phyloP scores from a whole-genome alignment of 164 flowering plant species.

The Umbellularia californica region DNA sequence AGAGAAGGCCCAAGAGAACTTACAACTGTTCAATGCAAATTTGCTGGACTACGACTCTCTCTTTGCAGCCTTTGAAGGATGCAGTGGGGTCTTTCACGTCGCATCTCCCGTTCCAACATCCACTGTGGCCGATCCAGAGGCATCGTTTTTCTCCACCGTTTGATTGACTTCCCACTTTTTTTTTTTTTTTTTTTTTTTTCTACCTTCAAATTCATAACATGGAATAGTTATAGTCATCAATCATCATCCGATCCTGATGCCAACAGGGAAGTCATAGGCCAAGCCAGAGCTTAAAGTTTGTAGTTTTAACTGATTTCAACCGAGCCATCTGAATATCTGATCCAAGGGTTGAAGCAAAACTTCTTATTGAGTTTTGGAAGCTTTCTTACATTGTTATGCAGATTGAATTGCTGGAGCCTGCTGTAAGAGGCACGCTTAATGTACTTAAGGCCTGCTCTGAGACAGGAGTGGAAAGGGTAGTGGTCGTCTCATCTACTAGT shows the following conservation, averaged over 20 bases:
- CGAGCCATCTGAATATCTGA: too few species aligned
- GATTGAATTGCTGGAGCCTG: conserved; percentile 53
- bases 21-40: conserved; percentile 54
- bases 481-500: conserved; percentile 44
- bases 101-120: conserved; percentile 48
- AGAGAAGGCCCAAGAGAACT: conserved; percentile 39
- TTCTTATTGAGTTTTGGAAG: too few species aligned
- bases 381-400: conserved; percentile 15
- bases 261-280: too few species aligned
- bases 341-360: too few species aligned
- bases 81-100: conserved; percentile 57
- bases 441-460: conserved; percentile 55
- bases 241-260: too few species aligned
- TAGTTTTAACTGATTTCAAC: too few species aligned
- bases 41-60: conserved; percentile 43
- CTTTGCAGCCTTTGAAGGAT: conserved; percentile 45
- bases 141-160: conserved; percentile 5
- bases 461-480: conserved; percentile 40
- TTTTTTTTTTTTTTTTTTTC: too few species aligned
- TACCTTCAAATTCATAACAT: too few species aligned
- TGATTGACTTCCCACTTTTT: too few species aligned
- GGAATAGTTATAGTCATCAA: too few species aligned
- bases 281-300: too few species aligned
- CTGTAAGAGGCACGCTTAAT: conserved; percentile 53
- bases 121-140: conserved; percentile 44